Evolutionary conservation across 2,329 filamentous ascomycete genomes (phyloP), one percentile per base, ranked within the genome.

Genomic region (Phaeoacremonium minimum): DNA sequence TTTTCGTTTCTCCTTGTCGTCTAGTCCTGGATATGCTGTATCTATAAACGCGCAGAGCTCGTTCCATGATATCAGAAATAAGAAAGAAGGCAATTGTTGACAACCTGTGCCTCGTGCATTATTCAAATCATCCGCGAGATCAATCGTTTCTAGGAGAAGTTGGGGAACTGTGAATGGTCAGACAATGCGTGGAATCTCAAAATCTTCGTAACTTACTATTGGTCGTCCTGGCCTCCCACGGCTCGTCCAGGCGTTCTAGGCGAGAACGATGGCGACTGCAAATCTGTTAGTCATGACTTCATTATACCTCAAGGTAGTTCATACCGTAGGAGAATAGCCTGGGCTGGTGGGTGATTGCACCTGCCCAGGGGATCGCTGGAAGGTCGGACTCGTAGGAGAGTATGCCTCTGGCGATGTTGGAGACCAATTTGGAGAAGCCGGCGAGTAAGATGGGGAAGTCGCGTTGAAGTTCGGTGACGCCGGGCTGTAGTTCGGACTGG

Each of bases 341-440:
- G 86, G 75, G 58, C 85, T 86, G 15, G 77, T 81, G 15, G 82
- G 80, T 22, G 78, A 83, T 49, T 68, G 63, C 47, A 73, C 67
- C 39, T 71, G 61, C 48, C 76, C 69, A 37, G 69, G 68, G 46
- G 69, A 71, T 42, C 68, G 67, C 48, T 71, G 66, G 72, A 77
- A 80, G 41, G 67, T 68, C 18, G 78, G 78, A 48, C 77, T 81
- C 30, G 77, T 81, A 5, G 78, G 77, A 33, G 77, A 81, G 62
- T 82, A 82, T 3, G 71, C 67, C 42, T 71, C 69, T 11, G 76
- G 76, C 28, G 85, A 89, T 6, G 84, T 86, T 4, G 87, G 85
- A 38, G 85, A 89, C 67, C 86, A 90, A 16, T 73, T 77, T n/a
- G 84, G 85, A 33, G 84, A 87, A 4, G 80, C 80, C 32, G 84